These are phyloP conservation scores for Ephemerocybe angulata DNA, from an alignment of 768 basidiomycete genomes.

Conservation along the genomic window DNA sequence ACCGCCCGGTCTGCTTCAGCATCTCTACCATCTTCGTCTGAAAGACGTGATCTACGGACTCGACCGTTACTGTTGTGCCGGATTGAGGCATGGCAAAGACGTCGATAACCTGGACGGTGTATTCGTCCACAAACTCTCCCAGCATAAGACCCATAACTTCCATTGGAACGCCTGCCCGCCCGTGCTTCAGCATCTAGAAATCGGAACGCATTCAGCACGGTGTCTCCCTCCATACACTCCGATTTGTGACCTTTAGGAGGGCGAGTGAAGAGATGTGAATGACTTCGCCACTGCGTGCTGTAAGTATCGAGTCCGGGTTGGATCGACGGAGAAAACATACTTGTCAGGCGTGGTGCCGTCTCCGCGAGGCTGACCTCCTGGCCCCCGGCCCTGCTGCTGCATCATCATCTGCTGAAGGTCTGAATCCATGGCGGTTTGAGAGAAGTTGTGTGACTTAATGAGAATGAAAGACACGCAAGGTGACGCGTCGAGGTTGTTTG, in stretches of 20 bases:
- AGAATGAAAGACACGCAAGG: conserved; percentile 15
- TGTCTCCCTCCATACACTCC: neutral
- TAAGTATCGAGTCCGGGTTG: neutral
- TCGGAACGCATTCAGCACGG: conserved; percentile 13
- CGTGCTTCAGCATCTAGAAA: conserved; percentile 95
- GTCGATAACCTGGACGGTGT: conserved; percentile 90
- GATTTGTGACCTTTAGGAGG: conserved; percentile 73
- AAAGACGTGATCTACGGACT: conserved; percentile 98
- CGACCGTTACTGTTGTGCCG: conserved; percentile 95
- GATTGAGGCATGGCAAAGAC: conserved; percentile 99
- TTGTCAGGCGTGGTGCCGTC: conserved; percentile 72
- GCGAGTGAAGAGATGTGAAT: conserved; percentile 97
- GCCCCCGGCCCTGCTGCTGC: conserved; percentile 43
- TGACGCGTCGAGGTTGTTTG: conserved; percentile 44
- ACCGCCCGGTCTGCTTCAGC: conserved; percentile 98
- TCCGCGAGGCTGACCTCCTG: conserved; percentile 35
- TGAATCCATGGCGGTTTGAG: conserved; percentile 40
- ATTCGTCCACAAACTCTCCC: conserved; percentile 98
- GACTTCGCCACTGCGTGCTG: conserved; percentile 68
- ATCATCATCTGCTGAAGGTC: conserved; percentile 49
- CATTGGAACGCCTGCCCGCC: conserved; percentile 97
- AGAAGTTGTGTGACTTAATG: conserved; percentile 12
- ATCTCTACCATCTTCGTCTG: conserved; percentile 98
- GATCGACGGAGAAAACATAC: conserved; percentile 34
- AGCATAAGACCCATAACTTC: conserved; percentile 99